These are phyloP conservation scores for Dactylellina haptotyla DNA, from an alignment of 2,329 filamentous ascomycete genomes.

Conservation along the genomic window DNA sequence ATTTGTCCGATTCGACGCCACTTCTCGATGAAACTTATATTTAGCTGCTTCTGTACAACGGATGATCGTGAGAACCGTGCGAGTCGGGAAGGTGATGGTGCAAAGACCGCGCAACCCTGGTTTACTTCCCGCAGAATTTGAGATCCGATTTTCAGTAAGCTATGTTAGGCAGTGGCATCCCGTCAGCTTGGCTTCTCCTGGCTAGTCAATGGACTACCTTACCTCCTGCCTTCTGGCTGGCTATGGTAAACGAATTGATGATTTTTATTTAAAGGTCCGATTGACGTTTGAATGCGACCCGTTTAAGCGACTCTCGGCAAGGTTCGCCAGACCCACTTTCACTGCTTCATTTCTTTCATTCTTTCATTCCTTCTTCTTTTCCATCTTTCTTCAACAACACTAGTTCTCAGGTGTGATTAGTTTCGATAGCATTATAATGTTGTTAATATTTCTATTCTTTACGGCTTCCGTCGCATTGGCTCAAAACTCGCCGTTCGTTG, in stretches of 20 bases:
- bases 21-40: not conserved
- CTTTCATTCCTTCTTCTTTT: not conserved
- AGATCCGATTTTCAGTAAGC: not conserved
- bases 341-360: not conserved
- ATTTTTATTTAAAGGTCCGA: not conserved
- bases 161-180: not conserved
- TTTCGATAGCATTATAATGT: not conserved
- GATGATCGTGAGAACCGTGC: constrained; percentile 10
- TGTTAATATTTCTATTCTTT: constrained; percentile 5
- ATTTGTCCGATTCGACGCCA: not conserved
- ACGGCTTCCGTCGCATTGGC: not conserved
- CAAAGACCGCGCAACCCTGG: not conserved
- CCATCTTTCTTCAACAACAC: too few species aligned
- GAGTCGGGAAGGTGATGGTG: constrained; percentile 15
- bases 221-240: too few species aligned
- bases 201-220: not conserved
- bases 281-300: not conserved
- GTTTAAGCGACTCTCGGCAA: too few species aligned
- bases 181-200: constrained; percentile 4
- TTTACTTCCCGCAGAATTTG: constrained; percentile 4
- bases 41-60: constrained; percentile 8
- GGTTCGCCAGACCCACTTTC: too few species aligned
- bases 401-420: too few species aligned
- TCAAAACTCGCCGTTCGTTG: constrained; percentile 15
- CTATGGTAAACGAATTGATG: too few species aligned